Conservation (phyloP, 2,329 filamentous ascomycete species). For the Drechslera avenae region DNA sequence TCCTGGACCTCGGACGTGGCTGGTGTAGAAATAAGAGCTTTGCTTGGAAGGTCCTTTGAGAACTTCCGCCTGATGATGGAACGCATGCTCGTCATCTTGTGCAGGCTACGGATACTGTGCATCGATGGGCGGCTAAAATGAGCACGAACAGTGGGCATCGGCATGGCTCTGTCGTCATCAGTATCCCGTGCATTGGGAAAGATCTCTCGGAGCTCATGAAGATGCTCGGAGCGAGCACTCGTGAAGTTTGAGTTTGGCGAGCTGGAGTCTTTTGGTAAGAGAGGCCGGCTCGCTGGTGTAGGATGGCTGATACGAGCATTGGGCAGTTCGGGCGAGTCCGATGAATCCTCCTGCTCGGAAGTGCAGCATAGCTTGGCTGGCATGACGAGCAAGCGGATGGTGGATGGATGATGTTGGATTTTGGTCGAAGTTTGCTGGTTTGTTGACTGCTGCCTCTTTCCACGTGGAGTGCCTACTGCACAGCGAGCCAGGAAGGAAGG, state of each 20-base stretch:
- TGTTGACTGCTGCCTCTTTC: constrained; percentile 1
- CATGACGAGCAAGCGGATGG: constrained; percentile 23
- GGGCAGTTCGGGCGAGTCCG: constrained; percentile 41
- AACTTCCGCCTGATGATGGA: constrained; percentile 42
- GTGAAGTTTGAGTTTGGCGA: constrained; percentile 38
- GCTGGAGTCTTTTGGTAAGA: constrained; percentile 21
- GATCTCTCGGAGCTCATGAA: constrained; percentile 42
- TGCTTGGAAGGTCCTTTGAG: constrained; percentile 33
- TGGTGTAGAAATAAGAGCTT: constrained; percentile 8
- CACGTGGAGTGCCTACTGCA: constrained; percentile 8
- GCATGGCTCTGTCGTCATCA: constrained; percentile 15
- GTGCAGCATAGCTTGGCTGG: constrained; percentile 44
- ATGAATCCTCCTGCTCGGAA: constrained; percentile 33
- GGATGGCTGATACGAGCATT: constrained; percentile 38
- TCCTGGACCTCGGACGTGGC: constrained; percentile 8
- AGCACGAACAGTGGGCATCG: constrained; percentile 20
- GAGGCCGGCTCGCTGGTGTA: constrained; percentile 34
- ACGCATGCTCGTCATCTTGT: constrained; percentile 44
- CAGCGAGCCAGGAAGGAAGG: too few species aligned
- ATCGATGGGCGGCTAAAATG: constrained; percentile 36
- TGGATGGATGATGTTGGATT: background rate
- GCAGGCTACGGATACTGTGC: constrained; percentile 41
- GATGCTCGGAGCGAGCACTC: constrained; percentile 38
- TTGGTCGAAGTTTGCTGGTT: background rate
- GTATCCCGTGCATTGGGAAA: constrained; percentile 36